Evolutionary conservation across 179 eudicot genomes (phyloP).

Genomic region (Monotropa hypopitys): DNA sequence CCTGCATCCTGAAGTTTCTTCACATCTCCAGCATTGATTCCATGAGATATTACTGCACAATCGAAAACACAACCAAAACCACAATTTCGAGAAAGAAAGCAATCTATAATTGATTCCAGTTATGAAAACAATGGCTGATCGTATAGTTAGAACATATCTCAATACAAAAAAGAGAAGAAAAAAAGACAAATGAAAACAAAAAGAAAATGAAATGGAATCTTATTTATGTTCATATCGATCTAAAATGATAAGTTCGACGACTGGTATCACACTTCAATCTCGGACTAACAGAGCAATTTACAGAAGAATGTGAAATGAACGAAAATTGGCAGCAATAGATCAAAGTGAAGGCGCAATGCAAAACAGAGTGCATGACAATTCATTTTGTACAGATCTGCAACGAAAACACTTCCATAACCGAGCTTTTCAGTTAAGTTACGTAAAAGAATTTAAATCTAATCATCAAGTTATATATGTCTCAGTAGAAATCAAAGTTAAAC

Average conservation of each 20-base stretch:
- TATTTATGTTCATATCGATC: neutral
- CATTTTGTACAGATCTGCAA: no score
- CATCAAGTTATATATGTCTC: neutral
- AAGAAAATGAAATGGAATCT: neutral
- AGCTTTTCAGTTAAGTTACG: neutral
- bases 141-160: neutral
- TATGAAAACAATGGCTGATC: no score
- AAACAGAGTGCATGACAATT: no score
- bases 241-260: no score
- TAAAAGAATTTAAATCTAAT: neutral
- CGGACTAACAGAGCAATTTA: neutral
- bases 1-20: slow-evolving; percentile 99
- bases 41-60: slow-evolving; percentile 61
- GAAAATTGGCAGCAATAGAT: neutral
- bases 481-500: neutral
- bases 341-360: no score
- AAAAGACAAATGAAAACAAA: neutral
- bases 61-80: neutral
- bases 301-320: neutral
- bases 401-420: neutral
- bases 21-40: slow-evolving; percentile 97
- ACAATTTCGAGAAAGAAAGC: neutral
- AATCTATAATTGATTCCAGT: neutral
- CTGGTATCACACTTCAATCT: neutral
- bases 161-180: neutral